Evolutionary conservation across 2,329 filamentous ascomycete species (phyloP).

Genomic region (Tolypocladium guangdongense): DNA sequence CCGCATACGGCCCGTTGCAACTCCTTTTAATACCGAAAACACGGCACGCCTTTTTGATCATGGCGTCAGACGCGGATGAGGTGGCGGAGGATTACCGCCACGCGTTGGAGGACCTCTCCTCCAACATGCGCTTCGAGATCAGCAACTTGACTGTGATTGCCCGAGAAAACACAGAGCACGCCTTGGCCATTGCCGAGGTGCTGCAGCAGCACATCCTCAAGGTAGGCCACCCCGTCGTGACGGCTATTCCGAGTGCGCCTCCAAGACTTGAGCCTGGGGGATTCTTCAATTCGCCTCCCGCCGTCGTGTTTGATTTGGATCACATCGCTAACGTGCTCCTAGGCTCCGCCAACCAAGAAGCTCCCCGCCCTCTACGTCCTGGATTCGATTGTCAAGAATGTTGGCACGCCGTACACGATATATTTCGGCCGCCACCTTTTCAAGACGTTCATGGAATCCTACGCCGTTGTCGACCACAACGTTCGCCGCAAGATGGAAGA

Average conservation of each 20-base stretch:
- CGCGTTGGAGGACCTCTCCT: conserved; percentile 80
- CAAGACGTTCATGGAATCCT: conserved; percentile 93
- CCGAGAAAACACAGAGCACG: conserved; percentile 93
- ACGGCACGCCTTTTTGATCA: conserved; percentile 16
- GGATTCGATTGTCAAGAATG: conserved; percentile 97
- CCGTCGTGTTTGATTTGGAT: not conserved
- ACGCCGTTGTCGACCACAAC: conserved; percentile 72
- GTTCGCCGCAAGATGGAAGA: conserved; percentile 90
- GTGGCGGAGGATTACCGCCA: conserved; percentile 92
- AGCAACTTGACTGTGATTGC: conserved; percentile 96
- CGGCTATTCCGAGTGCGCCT: not conserved
- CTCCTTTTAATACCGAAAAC: not conserved
- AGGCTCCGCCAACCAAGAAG: conserved; percentile 84
- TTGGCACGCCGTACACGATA: conserved; percentile 92
- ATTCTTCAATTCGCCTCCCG: not conserved
- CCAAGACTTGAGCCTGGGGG: not conserved
- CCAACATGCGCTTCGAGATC: conserved; percentile 90
- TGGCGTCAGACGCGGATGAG: conserved; percentile 57
- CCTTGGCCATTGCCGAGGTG: conserved; percentile 81
- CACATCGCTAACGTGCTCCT: conserved; percentile 26
- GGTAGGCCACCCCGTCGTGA: conserved; percentile 46
- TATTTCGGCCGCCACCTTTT: conserved; percentile 90
- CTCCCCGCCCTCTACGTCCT: conserved; percentile 94
- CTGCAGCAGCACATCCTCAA: conserved; percentile 88
- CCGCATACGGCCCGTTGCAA: not conserved